These are phyloP conservation scores for Macrotyloma uniflorum DNA, from an alignment of 306 rosid genomes.

Conservation along the genomic window DNA sequence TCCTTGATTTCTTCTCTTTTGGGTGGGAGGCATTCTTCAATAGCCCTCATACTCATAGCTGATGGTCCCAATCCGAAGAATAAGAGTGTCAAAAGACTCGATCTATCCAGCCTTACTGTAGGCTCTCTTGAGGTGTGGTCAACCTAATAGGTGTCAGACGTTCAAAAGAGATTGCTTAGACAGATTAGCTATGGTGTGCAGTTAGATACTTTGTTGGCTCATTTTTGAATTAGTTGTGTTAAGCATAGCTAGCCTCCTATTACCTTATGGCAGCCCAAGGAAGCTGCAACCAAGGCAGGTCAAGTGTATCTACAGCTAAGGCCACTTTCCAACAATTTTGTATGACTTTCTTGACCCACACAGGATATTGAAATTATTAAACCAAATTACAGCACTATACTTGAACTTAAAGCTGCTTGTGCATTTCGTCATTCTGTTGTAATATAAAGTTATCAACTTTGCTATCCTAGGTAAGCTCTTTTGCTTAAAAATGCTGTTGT, in stretches of 20 bases:
- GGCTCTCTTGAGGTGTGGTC: too few relatives aligned
- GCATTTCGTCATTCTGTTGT: constrained; percentile 15
- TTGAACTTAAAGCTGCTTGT: constrained; percentile 3
- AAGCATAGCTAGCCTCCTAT: too few relatives aligned
- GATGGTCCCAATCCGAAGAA: too few relatives aligned
- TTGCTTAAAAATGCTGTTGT: constrained; percentile 13
- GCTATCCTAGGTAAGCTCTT: constrained; percentile 9
- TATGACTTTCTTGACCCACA: background rate
- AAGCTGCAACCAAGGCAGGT: background rate
- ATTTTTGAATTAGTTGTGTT: too few relatives aligned
- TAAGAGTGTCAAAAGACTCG: too few relatives aligned
- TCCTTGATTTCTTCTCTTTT: too few relatives aligned
- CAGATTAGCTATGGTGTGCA: too few relatives aligned
- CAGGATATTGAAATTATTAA: constrained; percentile 21
- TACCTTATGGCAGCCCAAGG: background rate
- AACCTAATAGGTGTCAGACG: too few relatives aligned
- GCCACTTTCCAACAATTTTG: background rate
- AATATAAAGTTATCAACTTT: constrained; percentile 10
- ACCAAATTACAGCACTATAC: constrained; percentile 22
- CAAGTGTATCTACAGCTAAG: background rate
- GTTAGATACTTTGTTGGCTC: too few relatives aligned
- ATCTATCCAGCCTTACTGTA: too few relatives aligned
- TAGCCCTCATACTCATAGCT: too few relatives aligned
- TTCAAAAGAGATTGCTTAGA: background rate
- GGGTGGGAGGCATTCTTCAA: too few relatives aligned